Evolutionary conservation across 768 basidiomycete species (phyloP).

Genomic region (Trametes sanguinea): DNA sequence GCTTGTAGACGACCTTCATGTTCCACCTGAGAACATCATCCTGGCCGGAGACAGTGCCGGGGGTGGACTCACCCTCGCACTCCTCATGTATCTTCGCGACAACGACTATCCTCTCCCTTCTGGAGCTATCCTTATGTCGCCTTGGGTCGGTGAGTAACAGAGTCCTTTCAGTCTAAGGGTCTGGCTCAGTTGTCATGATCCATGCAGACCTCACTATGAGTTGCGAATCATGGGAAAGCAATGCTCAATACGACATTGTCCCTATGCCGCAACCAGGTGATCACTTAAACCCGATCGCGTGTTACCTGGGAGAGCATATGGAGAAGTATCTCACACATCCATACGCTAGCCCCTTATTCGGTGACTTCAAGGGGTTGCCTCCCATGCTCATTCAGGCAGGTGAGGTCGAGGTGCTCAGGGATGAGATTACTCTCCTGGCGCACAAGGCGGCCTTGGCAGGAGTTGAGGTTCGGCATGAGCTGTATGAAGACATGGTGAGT

Average conservation of each 20-base stretch:
- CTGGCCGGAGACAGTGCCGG: constrained; percentile 93
- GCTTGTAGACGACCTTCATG: constrained; percentile 82
- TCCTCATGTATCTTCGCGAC: constrained; percentile 94
- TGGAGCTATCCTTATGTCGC: constrained; percentile 86
- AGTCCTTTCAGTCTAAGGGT: no score
- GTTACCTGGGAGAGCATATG: constrained; percentile 84
- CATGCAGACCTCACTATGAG: constrained; percentile 87
- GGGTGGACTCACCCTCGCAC: constrained; percentile 81
- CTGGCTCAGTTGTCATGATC: constrained; percentile 4
- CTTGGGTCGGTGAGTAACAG: constrained; percentile 84
- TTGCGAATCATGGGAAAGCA: constrained; percentile 96
- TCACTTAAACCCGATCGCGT: constrained; percentile 91
- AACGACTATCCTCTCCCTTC: constrained; percentile 82
- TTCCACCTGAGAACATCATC: constrained; percentile 89
- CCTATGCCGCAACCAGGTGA: constrained; percentile 71
- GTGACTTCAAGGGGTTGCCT: constrained; percentile 82
- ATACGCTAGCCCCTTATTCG: constrained; percentile 94
- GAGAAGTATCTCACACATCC: constrained; percentile 91
- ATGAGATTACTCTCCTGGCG: constrained; percentile 88
- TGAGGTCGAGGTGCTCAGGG: constrained; percentile 92
- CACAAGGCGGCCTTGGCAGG: constrained; percentile 91
- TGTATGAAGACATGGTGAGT: constrained; percentile 88
- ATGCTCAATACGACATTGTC: constrained; percentile 83
- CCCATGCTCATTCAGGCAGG: constrained; percentile 91
- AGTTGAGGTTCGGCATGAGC: constrained; percentile 82